These are phyloP conservation scores for Aurinia saxatilis DNA, from an alignment of 345 rosid genomes.

Conservation along the genomic window DNA sequence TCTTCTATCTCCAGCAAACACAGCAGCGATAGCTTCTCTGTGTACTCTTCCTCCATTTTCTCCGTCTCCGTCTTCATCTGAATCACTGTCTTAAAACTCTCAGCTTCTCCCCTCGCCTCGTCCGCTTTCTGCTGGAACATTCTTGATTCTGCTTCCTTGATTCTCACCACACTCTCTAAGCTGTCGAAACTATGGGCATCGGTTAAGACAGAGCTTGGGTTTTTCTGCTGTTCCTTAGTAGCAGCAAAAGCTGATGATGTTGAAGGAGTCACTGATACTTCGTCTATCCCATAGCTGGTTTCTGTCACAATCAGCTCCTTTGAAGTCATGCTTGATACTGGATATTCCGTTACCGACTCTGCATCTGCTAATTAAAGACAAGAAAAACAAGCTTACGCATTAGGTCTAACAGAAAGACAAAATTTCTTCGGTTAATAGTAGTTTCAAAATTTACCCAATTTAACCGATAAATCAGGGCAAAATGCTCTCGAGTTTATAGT, in stretches of 20 bases:
- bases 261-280: conserved; percentile 39
- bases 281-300: conserved; percentile 42
- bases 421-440: too few relatives aligned
- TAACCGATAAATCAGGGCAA: too few relatives aligned
- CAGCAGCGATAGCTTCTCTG: conserved; percentile 57
- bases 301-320: too few relatives aligned
- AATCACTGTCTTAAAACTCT: conserved; percentile 52
- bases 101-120: conserved; percentile 79
- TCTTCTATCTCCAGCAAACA: conserved; percentile 74
- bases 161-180: conserved; percentile 77
- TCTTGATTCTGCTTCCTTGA: conserved; percentile 84
- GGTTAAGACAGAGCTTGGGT: conserved; percentile 16
- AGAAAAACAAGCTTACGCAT: too few relatives aligned
- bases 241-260: too few relatives aligned
- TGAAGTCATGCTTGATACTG: too few relatives aligned
- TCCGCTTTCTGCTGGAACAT: conserved; percentile 96
- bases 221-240: conserved; percentile 27
- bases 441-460: too few relatives aligned
- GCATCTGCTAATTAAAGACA: too few relatives aligned
- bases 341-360: conserved; percentile 42
- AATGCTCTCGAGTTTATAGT: too few relatives aligned
- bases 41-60: conserved; percentile 72
- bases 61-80: conserved; percentile 45
- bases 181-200: conserved; percentile 49
- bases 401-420: too few relatives aligned